Conservation (phyloP, 768 basidiomycete species). For the Gloeopeniophorella convolvens region DNA sequence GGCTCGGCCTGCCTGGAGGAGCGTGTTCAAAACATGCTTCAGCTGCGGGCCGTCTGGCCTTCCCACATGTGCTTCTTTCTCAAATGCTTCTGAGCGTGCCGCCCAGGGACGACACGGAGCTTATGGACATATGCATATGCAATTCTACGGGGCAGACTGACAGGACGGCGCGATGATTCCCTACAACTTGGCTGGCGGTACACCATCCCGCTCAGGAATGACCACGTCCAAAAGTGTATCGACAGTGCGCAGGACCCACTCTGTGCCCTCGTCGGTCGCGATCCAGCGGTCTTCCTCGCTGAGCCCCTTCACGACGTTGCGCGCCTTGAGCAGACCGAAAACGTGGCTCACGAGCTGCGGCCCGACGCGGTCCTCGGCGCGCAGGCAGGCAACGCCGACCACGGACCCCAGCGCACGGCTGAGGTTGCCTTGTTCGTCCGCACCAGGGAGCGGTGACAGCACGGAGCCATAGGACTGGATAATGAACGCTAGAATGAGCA, state of each 20-base stretch:
- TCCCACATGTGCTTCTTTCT: slow-evolving; percentile 11
- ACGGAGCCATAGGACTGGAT: slow-evolving; percentile 81
- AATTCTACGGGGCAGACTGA: slow-evolving; percentile 7
- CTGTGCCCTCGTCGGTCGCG: slow-evolving; percentile 77
- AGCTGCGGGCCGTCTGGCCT: slow-evolving; percentile 8
- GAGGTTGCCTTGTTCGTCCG: slow-evolving; percentile 66
- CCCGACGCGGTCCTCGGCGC: slow-evolving; percentile 77
- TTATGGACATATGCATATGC: slow-evolving; percentile 1
- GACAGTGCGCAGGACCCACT: slow-evolving; percentile 81
- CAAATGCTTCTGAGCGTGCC: slow-evolving; percentile 9
- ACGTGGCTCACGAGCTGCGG: slow-evolving; percentile 86
- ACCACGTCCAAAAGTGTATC: slow-evolving; percentile 78
- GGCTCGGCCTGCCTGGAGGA: slow-evolving; percentile 13
- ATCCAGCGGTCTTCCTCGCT: slow-evolving; percentile 75
- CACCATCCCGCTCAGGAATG: slow-evolving; percentile 29
- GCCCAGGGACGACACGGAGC: slow-evolving; percentile 8
- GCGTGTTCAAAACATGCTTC: slow-evolving; percentile 14
- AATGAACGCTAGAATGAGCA: slow-evolving; percentile 57
- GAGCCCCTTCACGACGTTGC: slow-evolving; percentile 47
- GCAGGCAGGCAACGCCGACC: slow-evolving; percentile 77
- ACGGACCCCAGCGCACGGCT: slow-evolving; percentile 81
- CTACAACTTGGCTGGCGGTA: slow-evolving; percentile 52
- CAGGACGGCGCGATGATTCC: slow-evolving; percentile 16
- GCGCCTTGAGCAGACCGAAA: slow-evolving; percentile 85
- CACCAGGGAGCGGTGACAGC: slow-evolving; percentile 63